Conservation (phyloP, 257 asterid species). For the Nicotiana attenuata region DNA sequence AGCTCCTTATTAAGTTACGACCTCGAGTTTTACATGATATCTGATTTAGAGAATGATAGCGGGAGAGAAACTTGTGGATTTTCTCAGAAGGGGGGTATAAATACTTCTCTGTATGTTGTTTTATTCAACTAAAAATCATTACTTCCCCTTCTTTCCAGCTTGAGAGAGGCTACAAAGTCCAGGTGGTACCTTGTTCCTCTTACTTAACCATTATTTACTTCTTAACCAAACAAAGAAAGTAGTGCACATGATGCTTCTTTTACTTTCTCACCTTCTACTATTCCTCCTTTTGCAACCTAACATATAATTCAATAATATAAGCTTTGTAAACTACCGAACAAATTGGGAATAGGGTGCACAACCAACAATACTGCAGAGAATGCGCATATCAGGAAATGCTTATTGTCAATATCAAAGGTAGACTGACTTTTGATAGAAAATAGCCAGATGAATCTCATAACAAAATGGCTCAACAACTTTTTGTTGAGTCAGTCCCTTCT, state of each 20-base stretch:
- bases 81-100: background rate
- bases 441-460: background rate
- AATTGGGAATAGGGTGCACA: too few species aligned
- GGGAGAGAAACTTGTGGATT: background rate
- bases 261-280: background rate
- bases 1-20: background rate
- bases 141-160: background rate
- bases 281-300: background rate
- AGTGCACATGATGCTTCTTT: background rate
- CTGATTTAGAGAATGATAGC: background rate
- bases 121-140: background rate
- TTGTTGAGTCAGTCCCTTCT: background rate
- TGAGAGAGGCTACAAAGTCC: background rate
- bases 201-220: background rate
- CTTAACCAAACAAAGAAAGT: too few species aligned
- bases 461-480: background rate
- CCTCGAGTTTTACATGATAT: background rate
- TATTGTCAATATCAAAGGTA: too few species aligned
- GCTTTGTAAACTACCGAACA: too few species aligned
- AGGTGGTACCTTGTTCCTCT: background rate
- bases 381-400: too few species aligned
- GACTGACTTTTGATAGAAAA: background rate
- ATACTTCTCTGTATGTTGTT: background rate
- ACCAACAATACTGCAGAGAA: too few species aligned
- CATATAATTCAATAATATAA: too few species aligned